Conservation (phyloP, 306 rosid species). For the Purshia tridentata region DNA sequence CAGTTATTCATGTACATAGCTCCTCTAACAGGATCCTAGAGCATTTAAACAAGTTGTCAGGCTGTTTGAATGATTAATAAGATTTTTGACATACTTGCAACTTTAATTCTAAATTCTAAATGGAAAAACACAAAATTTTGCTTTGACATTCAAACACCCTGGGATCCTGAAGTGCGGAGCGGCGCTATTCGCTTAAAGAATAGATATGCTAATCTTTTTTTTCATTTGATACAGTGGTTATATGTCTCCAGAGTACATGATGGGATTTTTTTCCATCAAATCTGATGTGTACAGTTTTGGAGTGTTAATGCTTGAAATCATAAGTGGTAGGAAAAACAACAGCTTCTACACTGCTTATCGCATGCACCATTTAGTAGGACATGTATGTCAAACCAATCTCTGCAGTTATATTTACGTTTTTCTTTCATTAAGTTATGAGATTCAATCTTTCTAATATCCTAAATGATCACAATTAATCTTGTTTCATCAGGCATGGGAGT, state of each 20-base stretch:
- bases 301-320: slow-evolving; percentile 19
- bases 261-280: neutral
- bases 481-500: slow-evolving; percentile 9
- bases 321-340: slow-evolving; percentile 13
- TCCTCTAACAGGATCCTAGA: too few species aligned
- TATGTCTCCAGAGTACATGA: neutral
- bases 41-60: too few species aligned
- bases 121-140: too few species aligned
- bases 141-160: too few species aligned
- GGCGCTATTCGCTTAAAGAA: too few species aligned
- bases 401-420: neutral
- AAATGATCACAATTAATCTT: neutral
- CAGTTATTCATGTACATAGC: neutral
- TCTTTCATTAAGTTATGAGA: neutral
- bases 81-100: too few species aligned
- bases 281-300: slow-evolving; percentile 14
- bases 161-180: too few species aligned
- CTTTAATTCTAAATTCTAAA: too few species aligned
- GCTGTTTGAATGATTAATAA: too few species aligned
- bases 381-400: slow-evolving; percentile 1
- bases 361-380: neutral
- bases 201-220: too few species aligned
- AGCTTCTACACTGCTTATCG: neutral
- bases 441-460: neutral
- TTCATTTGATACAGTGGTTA: neutral